These are phyloP conservation scores for Porcisia hertigi DNA, from an alignment of 208 protist species.

Conservation along the genomic window DNA sequence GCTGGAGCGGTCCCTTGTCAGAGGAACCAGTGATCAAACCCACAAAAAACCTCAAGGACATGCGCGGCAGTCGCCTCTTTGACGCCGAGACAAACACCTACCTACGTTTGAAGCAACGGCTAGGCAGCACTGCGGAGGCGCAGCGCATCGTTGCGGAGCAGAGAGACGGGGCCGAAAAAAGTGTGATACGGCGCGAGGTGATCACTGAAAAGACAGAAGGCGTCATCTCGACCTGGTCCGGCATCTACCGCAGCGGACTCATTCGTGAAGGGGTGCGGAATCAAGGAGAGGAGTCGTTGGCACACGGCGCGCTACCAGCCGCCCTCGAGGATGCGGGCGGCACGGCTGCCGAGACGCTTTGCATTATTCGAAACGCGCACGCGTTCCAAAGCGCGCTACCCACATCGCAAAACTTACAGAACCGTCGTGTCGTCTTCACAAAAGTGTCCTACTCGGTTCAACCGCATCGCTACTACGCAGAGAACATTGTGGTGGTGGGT, in stretches of 20 bases:
- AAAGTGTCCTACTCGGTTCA: conserved; percentile 69
- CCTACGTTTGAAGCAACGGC: conserved; percentile 46
- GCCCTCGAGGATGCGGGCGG: background rate
- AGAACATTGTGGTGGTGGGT: conserved; percentile 64
- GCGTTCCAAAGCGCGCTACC: conserved; percentile 82
- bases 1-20: conserved; percentile 52
- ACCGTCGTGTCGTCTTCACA: conserved; percentile 61
- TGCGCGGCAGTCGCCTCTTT: conserved; percentile 72
- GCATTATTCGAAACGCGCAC: conserved; percentile 79
- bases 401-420: conserved; percentile 63
- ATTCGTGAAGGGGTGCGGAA: conserved; percentile 35
- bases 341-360: conserved; percentile 26
- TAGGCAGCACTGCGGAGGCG: conserved; percentile 55
- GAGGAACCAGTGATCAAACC: conserved; percentile 55
- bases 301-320: conserved; percentile 11
- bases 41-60: conserved; percentile 74
- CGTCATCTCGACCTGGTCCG: conserved; percentile 72
- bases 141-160: conserved; percentile 42
- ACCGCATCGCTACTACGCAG: conserved; percentile 65
- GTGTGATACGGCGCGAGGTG: conserved; percentile 37
- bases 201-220: conserved; percentile 36
- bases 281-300: background rate
- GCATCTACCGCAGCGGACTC: conserved; percentile 78
- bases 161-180: conserved; percentile 22
- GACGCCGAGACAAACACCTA: conserved; percentile 65